Conservation (phyloP, 129 eudicot species). For the Centaurea solstitialis region DNA sequence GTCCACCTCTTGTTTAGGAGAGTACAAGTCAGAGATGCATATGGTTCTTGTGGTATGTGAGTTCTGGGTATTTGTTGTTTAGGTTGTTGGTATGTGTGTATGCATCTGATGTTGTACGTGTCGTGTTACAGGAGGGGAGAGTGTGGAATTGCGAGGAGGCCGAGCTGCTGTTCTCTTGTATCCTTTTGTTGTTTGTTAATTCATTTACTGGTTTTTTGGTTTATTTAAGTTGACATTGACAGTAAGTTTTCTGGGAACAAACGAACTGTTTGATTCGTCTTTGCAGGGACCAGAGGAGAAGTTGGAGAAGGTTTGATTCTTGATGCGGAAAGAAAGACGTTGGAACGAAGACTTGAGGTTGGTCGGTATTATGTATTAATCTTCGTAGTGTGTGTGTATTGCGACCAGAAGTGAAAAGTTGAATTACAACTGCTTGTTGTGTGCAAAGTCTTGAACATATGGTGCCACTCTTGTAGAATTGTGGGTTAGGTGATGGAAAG, state of each 20-base stretch:
- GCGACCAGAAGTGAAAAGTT: not conserved
- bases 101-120: conserved; percentile 32
- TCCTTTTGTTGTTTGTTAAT: conserved; percentile 31
- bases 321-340: not conserved
- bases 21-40: conserved; percentile 31
- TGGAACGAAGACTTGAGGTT: not conserved
- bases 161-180: conserved; percentile 38
- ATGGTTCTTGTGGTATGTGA: conserved; percentile 15
- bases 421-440: not conserved
- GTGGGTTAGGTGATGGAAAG: not conserved
- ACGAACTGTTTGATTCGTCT: conserved; percentile 11
- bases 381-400: conserved; percentile 1
- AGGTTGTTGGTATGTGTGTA: not conserved
- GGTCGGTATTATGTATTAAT: conserved; percentile 1
- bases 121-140: conserved; percentile 29
- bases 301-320: not conserved
- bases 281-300: conserved; percentile 29
- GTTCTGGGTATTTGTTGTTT: not conserved
- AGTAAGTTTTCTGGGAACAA: not conserved
- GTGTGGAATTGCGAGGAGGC: conserved; percentile 49
- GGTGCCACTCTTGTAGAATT: not conserved
- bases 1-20: conserved; percentile 27
- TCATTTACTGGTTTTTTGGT: not conserved
- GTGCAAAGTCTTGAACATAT: not conserved
- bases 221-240: not conserved